Conservation (phyloP, 768 basidiomycete genomes). For the Hericium coralloides region DNA sequence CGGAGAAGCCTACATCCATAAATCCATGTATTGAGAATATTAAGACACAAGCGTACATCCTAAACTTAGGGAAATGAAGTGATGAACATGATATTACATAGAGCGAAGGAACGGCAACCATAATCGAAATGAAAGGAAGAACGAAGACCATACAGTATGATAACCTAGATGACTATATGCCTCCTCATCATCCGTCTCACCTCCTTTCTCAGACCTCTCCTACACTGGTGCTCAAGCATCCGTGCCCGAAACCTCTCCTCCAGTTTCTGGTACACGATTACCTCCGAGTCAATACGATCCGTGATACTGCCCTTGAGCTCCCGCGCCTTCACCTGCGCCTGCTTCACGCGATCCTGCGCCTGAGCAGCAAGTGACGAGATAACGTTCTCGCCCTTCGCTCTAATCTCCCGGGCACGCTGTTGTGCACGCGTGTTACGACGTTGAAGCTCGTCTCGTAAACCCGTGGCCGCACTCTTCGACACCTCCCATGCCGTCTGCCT, state of each 20-base stretch:
- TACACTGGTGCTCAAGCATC: slow-evolving; percentile 9
- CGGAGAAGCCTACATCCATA: too few relatives aligned
- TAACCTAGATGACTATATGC: not conserved
- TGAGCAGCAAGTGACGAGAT: slow-evolving; percentile 17
- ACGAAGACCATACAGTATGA: not conserved
- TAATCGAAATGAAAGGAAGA: not conserved
- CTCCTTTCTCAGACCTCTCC: not conserved
- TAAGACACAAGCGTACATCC: not conserved
- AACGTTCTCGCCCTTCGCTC: slow-evolving; percentile 20
- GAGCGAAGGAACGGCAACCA: not conserved
- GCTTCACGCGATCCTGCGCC: slow-evolving; percentile 16
- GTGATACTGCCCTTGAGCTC: slow-evolving; percentile 15
- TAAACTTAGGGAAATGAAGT: not conserved
- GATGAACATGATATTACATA: not conserved
- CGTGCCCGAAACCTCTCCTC: not conserved
- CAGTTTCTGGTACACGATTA: slow-evolving; percentile 3
- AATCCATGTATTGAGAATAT: too few relatives aligned
- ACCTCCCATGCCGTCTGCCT: slow-evolving; percentile 6
- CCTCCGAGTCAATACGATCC: not conserved
- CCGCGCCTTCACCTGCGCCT: slow-evolving; percentile 21
- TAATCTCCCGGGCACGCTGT: slow-evolving; percentile 19
- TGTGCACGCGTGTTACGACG: slow-evolving; percentile 21
- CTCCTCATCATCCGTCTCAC: not conserved
- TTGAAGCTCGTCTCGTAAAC: slow-evolving; percentile 16
- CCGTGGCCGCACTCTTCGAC: not conserved